These are phyloP conservation scores for Calcarisporium arbuscula DNA, from an alignment of 2,329 filamentous ascomycete genomes.

Conservation along the genomic window DNA sequence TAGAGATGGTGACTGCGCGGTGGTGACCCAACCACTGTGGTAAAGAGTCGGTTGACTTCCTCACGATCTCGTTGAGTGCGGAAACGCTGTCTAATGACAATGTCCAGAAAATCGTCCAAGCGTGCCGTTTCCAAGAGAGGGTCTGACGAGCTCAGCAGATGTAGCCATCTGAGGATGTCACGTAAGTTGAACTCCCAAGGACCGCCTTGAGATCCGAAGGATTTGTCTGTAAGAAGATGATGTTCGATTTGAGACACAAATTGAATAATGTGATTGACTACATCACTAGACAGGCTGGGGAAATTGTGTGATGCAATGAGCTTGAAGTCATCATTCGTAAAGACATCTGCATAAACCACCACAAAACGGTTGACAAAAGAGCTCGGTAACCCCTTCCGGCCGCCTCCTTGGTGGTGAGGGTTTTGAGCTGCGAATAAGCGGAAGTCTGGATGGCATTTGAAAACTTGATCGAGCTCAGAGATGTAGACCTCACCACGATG, in stretches of 20 bases:
- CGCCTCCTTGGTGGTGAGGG: conserved; percentile 93
- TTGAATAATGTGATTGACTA: conserved; percentile 62
- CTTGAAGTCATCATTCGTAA: conserved; percentile 72
- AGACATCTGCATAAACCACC: conserved; percentile 92
- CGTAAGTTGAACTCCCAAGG: conserved; percentile 97
- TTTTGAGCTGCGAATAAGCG: conserved; percentile 97
- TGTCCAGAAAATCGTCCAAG: conserved; percentile 68
- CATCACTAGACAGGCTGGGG: conserved; percentile 51
- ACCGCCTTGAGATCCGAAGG: conserved; percentile 58
- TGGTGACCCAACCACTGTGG: conserved; percentile 50
- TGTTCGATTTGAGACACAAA: conserved; percentile 79
- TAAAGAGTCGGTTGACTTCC: conserved; percentile 60
- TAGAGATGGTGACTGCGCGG: conserved; percentile 58
- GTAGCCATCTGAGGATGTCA: conserved; percentile 83
- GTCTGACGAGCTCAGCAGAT: conserved; percentile 48
- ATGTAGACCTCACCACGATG: conserved; percentile 95
- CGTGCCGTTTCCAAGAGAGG: conserved; percentile 54
- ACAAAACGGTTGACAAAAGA: conserved; percentile 98
- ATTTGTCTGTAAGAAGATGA: conserved; percentile 54
- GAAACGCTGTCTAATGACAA: conserved; percentile 85
- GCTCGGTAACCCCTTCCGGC: conserved; percentile 85
- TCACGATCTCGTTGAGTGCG: conserved; percentile 62
- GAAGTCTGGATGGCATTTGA: conserved; percentile 82
- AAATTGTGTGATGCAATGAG: conserved; percentile 77
- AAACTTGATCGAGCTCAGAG: conserved; percentile 89